Percentiles rank a stretch among this genome's conserved stretches.
Evolutionary conservation across 495 filamentous ascomycete species (phyloP).

Genomic region (Penicillium alfredii): DNA sequence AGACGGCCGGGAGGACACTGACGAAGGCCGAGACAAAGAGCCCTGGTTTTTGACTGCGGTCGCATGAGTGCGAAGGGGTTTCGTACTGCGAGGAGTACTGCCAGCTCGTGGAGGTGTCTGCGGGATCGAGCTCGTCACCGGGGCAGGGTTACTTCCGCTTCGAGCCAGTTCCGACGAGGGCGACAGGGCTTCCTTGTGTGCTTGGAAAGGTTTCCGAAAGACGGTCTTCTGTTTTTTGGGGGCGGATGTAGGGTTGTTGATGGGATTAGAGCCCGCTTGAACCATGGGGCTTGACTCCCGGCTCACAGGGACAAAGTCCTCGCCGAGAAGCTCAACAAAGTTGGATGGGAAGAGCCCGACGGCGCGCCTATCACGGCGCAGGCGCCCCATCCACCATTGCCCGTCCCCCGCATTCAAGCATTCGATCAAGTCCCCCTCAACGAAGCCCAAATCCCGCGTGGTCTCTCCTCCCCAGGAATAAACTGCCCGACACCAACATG

Average conservation of each 20-base stretch:
- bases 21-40: constrained; percentile 28
- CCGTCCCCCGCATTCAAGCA: constrained; percentile 96
- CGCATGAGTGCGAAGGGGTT: constrained; percentile 37
- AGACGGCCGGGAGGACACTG: constrained; percentile 23
- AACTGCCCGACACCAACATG: constrained; percentile 91
- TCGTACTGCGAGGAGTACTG: constrained; percentile 27
- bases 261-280: constrained; percentile 30
- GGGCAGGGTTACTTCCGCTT: constrained; percentile 25
- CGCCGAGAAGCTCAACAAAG: constrained; percentile 85
- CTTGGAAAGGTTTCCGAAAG: constrained; percentile 50
- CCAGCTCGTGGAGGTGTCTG: constrained; percentile 45
- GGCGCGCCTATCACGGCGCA: constrained; percentile 79
- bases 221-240: constrained; percentile 46
- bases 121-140: constrained; percentile 37
- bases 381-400: constrained; percentile 93
- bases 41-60: constrained; percentile 33
- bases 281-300: constrained; percentile 69
- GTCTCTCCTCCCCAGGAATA: constrained; percentile 98
- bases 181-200: constrained; percentile 46
- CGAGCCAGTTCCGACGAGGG: constrained; percentile 35
- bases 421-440: constrained; percentile 97
- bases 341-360: constrained; percentile 94
- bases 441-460: constrained; percentile 88
- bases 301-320: constrained; percentile 73
- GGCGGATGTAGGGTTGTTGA: constrained; percentile 42